Evolutionary conservation across 108 stramenopile species (phyloP), one percentile per base, ranked within the genome.

Genomic region (Aurantiochytrium sp.): DNA sequence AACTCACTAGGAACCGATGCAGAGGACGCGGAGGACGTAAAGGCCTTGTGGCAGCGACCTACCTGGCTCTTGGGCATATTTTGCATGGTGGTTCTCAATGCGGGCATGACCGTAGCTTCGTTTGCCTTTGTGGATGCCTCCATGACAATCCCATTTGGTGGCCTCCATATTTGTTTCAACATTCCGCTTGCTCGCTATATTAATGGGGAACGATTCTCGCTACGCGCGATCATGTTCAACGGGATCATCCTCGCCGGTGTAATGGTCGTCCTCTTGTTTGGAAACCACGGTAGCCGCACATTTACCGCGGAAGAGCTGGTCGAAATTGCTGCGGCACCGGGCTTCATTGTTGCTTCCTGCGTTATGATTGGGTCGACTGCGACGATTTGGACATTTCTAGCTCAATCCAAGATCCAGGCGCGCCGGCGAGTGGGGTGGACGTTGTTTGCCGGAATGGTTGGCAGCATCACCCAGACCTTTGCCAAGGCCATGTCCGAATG

Each of bases 51-150:
- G 49, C 19, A 83, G n/a, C 73, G 73, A 18, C 73, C 73, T 25
- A 10, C 45, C 49, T 83, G 73, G 73, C 43, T 83, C 23, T 10
- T n/a, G 51, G 73, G 73, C 44, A 83, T 83, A 5, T 83, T 83
- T 23, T 51, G 51, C 73, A 83, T 83, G 44, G 51, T 83, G 18
- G 73, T 53, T 6, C 51, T 83, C 18, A 83, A 83, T 44, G 44
- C 49, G 12, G 51, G 73, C 4, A 21, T 83, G 49, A 83, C 44
- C 0, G 51, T 83, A 5, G 73, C 73, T 3, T 51, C 49, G 49
- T 83, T 51, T 83, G 73, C 73, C 21, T 83, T 83, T 53, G 73
- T 53, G n/a, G 73, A 83, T n/a, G 73, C 73, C 1, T 83, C 73
- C 10, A 83, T 83, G 21, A 83, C 73, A 6, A 83, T 83, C 51